phyloP scores from a whole-genome alignment of 768 basidiomycete species.

The Kwoniella europaea region DNA sequence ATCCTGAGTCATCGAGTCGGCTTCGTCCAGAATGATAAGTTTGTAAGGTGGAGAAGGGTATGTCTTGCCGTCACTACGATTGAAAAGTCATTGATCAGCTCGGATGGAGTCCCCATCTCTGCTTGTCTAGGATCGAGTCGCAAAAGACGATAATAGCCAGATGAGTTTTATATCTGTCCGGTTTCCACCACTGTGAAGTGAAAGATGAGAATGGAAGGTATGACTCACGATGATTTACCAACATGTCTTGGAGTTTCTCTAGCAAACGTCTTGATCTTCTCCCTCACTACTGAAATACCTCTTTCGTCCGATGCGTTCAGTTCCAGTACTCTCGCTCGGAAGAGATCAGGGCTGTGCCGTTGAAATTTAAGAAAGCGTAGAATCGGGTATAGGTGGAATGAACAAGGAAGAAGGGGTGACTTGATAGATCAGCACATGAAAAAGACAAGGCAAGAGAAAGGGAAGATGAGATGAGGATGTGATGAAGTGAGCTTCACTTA shows the following conservation, averaged over 20 bases:
- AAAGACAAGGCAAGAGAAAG: not conserved
- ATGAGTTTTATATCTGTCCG: not conserved
- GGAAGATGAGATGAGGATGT: not conserved
- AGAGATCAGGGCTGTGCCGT: slow-evolving; percentile 80
- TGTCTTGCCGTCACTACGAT: slow-evolving; percentile 62
- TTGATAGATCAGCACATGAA: not conserved
- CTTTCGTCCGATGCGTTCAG: slow-evolving; percentile 98
- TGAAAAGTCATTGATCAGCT: no score
- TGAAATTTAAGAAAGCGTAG: no score
- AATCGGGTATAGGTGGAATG: no score
- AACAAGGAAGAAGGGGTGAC: no score
- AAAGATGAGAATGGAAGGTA: not conserved
- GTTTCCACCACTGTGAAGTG: no score
- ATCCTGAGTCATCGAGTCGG: slow-evolving; percentile 99
- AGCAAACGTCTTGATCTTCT: slow-evolving; percentile 98
- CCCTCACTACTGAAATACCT: slow-evolving; percentile 93
- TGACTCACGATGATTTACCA: slow-evolving; percentile 54
- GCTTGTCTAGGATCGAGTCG: no score
- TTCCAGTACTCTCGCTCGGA: slow-evolving; percentile 88
- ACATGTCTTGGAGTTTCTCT: slow-evolving; percentile 58
- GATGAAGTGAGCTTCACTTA: slow-evolving; percentile 58
- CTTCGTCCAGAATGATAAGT: slow-evolving; percentile 97
- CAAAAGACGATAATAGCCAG: not conserved
- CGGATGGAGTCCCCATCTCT: no score
- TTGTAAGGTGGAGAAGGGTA: slow-evolving; percentile 99